These are phyloP conservation scores for Neurospora tetraspora DNA, from an alignment of 495 filamentous ascomycete genomes.

Conservation along the genomic window DNA sequence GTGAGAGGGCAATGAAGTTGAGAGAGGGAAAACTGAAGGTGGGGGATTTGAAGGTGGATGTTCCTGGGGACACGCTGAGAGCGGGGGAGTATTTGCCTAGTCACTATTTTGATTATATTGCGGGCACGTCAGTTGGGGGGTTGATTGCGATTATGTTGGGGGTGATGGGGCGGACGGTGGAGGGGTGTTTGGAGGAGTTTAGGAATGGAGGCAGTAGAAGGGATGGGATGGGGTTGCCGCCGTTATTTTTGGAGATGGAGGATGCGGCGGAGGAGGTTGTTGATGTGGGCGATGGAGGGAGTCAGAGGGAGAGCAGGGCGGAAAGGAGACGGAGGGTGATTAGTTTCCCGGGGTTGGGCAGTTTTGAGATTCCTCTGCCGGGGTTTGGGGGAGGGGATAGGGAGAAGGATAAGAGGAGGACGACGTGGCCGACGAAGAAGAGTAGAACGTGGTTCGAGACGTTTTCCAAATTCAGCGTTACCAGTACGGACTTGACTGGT, in stretches of 20 bases:
- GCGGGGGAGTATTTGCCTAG: conserved; percentile 38
- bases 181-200: conserved; percentile 22
- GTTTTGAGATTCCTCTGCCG: not conserved
- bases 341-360: not conserved
- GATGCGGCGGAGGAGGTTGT: not conserved
- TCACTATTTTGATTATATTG: conserved; percentile 37
- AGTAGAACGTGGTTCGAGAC: conserved; percentile 24
- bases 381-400: not conserved
- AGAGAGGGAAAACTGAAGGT: not conserved
- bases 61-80: conserved; percentile 31
- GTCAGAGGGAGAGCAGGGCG: not conserved
- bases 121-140: conserved; percentile 28
- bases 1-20: not conserved
- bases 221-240: not conserved
- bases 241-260: not conserved
- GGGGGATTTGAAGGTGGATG: not conserved
- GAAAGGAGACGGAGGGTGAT: not conserved
- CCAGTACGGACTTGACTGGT: not conserved
- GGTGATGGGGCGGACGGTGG: conserved; percentile 18
- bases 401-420: conserved; percentile 3
- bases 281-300: not conserved
- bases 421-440: conserved; percentile 21
- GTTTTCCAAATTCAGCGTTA: conserved; percentile 19
- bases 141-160: conserved; percentile 29
- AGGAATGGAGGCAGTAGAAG: not conserved